A percentile compares a stretch with the other conserved stretches of the same genome.
These are phyloP conservation scores for Hygrocybe coccinea DNA, from an alignment of 768 basidiomycete species.

Conservation along the genomic window DNA sequence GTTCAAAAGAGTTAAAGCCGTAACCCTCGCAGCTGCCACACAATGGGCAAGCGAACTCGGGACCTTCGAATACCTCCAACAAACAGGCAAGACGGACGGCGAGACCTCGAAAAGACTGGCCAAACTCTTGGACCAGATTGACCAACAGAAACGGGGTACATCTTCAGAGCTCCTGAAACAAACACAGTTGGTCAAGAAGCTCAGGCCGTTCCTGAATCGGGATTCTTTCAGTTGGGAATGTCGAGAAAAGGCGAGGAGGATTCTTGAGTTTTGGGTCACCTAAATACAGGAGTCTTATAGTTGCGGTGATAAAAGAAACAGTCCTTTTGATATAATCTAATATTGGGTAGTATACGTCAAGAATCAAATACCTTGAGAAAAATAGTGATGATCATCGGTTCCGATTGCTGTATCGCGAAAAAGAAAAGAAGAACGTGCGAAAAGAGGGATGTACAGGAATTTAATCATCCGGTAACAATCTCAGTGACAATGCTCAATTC, in stretches of 20 bases:
- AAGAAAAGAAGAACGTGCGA: neutral
- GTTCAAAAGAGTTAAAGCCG: neutral
- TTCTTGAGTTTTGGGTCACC: neutral
- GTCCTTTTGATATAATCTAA: too few species aligned
- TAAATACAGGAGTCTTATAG: neutral
- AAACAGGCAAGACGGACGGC: neutral
- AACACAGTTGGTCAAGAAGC: neutral
- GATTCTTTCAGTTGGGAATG: neutral
- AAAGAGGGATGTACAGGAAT: neutral
- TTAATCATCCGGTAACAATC: neutral
- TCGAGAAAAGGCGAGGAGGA: neutral
- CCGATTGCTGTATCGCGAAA: neutral
- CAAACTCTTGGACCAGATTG: neutral
- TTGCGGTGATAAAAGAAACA: too few species aligned
- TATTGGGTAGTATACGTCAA: too few species aligned
- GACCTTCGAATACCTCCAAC: neutral
- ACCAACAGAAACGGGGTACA: neutral
- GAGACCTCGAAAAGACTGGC: neutral
- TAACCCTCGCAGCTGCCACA: neutral
- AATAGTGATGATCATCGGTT: too few species aligned
- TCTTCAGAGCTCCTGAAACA: neutral
- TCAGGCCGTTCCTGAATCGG: neutral
- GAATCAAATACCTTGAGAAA: too few species aligned
- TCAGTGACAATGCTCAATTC: neutral
- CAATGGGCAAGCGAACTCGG: conserved; percentile 3